Conservation (phyloP, 495 filamentous ascomycete species). For the Ascobolus immersus region DNA sequence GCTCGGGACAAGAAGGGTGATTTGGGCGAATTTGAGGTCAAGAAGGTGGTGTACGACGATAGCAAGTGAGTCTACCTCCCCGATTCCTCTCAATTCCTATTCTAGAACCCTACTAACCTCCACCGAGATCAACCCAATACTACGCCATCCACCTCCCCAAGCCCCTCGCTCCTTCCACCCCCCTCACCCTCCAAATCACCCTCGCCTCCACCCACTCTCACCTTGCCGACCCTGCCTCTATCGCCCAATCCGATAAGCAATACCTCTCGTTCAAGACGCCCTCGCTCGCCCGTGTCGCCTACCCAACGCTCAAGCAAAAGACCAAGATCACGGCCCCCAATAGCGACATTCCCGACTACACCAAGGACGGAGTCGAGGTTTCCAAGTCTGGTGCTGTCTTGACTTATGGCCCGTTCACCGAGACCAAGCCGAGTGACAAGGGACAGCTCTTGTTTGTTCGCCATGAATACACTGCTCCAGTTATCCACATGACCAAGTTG, state of each 20-base stretch:
- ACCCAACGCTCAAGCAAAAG: conserved; percentile 73
- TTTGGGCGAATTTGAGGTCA: conserved; percentile 38
- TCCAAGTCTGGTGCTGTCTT: conserved; percentile 61
- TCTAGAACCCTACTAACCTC: conserved; percentile 2
- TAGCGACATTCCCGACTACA: conserved; percentile 38
- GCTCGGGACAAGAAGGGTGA: conserved; percentile 69
- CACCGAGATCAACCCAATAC: conserved; percentile 49
- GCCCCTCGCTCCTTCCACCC: conserved; percentile 44
- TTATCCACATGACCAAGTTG: conserved; percentile 46
- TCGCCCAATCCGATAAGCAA: conserved; percentile 60
- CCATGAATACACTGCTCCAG: conserved; percentile 85
- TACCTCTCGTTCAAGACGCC: conserved; percentile 65
- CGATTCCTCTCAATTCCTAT: background rate
- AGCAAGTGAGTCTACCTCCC: conserved; percentile 26
- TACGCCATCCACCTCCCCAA: conserved; percentile 53
- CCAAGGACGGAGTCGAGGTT: conserved; percentile 47
- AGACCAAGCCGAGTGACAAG: conserved; percentile 22
- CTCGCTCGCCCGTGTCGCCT: conserved; percentile 56
- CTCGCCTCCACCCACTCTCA: conserved; percentile 54
- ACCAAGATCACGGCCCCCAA: conserved; percentile 80
- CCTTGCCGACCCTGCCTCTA: conserved; percentile 50
- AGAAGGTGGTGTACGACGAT: conserved; percentile 35
- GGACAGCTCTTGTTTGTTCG: conserved; percentile 53
- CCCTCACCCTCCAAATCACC: conserved; percentile 66
- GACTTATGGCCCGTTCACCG: conserved; percentile 76